Evolutionary conservation across 2,329 filamentous ascomycete species (phyloP).

Genomic region (Trichoderma atrobrunneum): DNA sequence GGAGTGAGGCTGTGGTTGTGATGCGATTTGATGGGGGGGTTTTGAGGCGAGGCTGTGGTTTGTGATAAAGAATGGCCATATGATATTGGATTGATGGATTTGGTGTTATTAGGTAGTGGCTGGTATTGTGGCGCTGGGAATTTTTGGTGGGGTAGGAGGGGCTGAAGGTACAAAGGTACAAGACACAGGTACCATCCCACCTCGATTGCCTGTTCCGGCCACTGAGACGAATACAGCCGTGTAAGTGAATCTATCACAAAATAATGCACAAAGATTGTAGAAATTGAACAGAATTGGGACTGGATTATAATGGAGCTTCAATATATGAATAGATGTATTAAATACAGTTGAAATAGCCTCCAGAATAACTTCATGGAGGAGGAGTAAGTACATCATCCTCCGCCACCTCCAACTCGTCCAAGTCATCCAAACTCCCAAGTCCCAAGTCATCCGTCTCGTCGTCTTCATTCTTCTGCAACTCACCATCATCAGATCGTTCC

Average conservation of each 20-base stretch:
- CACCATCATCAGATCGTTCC: not conserved
- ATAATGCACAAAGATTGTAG: not conserved
- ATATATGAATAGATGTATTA: accelerated
- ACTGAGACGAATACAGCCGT: not conserved
- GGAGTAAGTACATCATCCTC: not conserved
- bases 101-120: not conserved
- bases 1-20: not conserved
- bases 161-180: not conserved
- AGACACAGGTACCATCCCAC: not conserved
- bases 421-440: not conserved
- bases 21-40: not conserved
- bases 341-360: not conserved
- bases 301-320: not conserved
- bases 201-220: not conserved
- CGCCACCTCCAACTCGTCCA: not conserved
- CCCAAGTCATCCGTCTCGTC: not conserved
- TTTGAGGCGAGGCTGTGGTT: slow-evolving; percentile 1
- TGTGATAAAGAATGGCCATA: not conserved
- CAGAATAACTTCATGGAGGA: not conserved
- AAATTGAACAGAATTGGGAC: not conserved
- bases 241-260: not conserved
- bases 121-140: not conserved
- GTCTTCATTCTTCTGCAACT: not conserved
- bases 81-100: not conserved
- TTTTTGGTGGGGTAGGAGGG: not conserved